Conservation (phyloP, 2,329 filamentous ascomycete genomes). For the Exophiala spinifera region DNA sequence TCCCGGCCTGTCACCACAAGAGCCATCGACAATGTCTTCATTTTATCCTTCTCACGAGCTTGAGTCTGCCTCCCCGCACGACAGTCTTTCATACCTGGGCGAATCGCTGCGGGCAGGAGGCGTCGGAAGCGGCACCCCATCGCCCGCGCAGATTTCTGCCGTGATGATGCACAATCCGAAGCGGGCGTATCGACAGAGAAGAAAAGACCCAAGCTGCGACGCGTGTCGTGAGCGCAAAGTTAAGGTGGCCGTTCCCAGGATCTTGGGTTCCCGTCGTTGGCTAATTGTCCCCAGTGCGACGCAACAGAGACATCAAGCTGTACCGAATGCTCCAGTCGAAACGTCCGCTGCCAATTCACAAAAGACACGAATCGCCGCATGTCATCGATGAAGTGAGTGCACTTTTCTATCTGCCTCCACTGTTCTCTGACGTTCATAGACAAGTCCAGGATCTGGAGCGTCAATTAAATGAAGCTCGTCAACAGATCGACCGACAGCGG, state of each 20-base stretch:
- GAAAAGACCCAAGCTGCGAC: conserved; percentile 97
- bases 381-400: conserved; percentile 89
- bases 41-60: conserved; percentile 42
- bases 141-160: conserved; percentile 35
- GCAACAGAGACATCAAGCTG: conserved; percentile 95
- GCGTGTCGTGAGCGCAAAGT: conserved; percentile 83
- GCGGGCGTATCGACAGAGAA: conserved; percentile 85
- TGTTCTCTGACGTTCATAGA: conserved; percentile 37
- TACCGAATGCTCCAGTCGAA: conserved; percentile 93
- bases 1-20: conserved; percentile 10
- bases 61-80: conserved; percentile 39
- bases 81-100: conserved; percentile 35
- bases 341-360: conserved; percentile 97
- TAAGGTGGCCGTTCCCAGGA: conserved; percentile 45
- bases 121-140: conserved; percentile 15
- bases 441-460: conserved; percentile 96
- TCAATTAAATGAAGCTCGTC: conserved; percentile 75
- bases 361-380: conserved; percentile 98
- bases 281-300: conserved; percentile 63
- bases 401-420: conserved; percentile 3
- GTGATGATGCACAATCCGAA: conserved; percentile 72
- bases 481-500: conserved; percentile 73
- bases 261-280: background rate
- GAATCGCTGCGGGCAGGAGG: conserved; percentile 29
- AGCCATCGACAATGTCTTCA: conserved; percentile 18